These are phyloP conservation scores for Phytophthora nicotianae DNA, from an alignment of 352 stramenopile genomes.

Conservation along the genomic window DNA sequence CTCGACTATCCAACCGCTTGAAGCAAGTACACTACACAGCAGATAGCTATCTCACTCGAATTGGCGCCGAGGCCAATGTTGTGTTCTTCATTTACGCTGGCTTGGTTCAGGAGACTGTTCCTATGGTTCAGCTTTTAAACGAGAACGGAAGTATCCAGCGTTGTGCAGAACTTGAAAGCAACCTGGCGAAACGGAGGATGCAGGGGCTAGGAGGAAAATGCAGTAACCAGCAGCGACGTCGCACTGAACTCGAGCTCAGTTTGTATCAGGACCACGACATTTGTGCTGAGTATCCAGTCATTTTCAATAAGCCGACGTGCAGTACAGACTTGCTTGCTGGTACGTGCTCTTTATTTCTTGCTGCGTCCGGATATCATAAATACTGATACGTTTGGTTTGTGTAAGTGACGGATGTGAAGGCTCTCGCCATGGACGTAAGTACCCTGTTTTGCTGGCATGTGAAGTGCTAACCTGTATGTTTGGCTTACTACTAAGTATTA, in stretches of 20 bases:
- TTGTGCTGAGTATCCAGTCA: conserved; percentile 68
- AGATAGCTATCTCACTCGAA: conserved; percentile 71
- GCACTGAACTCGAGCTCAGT: conserved; percentile 71
- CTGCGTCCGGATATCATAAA: not conserved
- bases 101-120: conserved; percentile 75
- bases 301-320: conserved; percentile 64
- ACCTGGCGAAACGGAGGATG: conserved; percentile 34
- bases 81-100: conserved; percentile 86
- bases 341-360: conserved; percentile 8
- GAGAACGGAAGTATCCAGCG: conserved; percentile 62
- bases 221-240: conserved; percentile 43
- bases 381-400: not conserved
- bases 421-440: conserved; percentile 80
- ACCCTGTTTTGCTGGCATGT: too few relatives aligned
- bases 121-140: conserved; percentile 71
- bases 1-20: conserved; percentile 69
- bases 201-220: conserved; percentile 37
- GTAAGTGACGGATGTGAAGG: conserved; percentile 77
- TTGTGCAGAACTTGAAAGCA: conserved; percentile 37
- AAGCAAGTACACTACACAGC: conserved; percentile 64
- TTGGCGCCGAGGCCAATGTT: conserved; percentile 70
- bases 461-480: too few relatives aligned
- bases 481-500: not conserved
- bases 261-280: conserved; percentile 86
- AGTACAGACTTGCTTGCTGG: conserved; percentile 71